Evolutionary conservation across 441 rosid genomes (phyloP), one percentile per base, ranked within the genome.

Genomic region (Arabidopsis hybrid): DNA sequence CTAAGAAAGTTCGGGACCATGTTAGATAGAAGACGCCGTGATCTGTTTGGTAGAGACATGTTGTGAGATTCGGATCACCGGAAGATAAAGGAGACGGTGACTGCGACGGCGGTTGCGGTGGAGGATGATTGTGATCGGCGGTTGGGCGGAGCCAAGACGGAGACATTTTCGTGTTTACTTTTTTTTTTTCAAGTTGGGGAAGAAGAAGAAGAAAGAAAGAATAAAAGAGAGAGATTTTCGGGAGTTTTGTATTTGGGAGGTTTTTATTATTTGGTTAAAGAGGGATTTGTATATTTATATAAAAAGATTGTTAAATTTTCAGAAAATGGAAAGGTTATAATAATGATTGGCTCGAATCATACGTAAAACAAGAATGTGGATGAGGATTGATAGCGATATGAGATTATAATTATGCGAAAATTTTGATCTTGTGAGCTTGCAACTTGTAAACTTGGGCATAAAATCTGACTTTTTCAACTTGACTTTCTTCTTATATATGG

Each of bases 1-100:
- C 97, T 52, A 90, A 71, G 73, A 90, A 83, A 61, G 81, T 80
- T 1, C 87, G 75, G 6, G 97, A 86, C 99, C 97, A 95, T 18
- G 97, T 89, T 7, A 95, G 84, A 45, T 95, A 92, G 76, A 92
- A 95, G 4, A 90, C 77, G 8, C 99, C 97, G 9, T 88, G 85
- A 32, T 80, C 84, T 38, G 97, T 92, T 58, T 84, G 84, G 89
- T 92, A 95, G 4, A 89, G 83, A 58, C 88, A 89, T 4, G 93
- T 92, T 29, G 89, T 84, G 5, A 88, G 86, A 70, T 85, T 87
- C 1, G 90, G 75, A 53, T 87, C 88, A n/a, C 87, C 95, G 49
- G 89, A 73, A 31, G 31, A 31, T n/a, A 83, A n/a, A 0, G 79
- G 74, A 6, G 85, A 72, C 12, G 83, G 77, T 1, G 89, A 80